These are phyloP conservation scores for Tylopilus subfusipes DNA, from an alignment of 768 basidiomycete genomes.

Conservation along the genomic window DNA sequence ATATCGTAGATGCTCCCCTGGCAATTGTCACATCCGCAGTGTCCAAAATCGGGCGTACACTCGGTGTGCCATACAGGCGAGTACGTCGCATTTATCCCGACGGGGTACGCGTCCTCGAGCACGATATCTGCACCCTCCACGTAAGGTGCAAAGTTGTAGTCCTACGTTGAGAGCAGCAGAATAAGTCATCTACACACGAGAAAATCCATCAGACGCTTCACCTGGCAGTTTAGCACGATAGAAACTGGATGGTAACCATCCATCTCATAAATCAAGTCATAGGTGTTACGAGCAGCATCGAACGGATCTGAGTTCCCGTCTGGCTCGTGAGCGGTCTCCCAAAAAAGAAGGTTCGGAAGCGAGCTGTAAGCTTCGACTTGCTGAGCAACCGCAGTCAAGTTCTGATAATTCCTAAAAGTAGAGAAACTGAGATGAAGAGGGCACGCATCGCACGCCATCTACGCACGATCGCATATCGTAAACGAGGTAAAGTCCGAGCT, in stretches of 20 bases:
- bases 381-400: constrained; percentile 52
- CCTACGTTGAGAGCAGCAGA: constrained; percentile 27
- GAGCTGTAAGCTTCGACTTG: constrained; percentile 65
- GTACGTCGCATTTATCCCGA: no score
- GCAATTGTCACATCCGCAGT: no score
- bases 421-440: neutral
- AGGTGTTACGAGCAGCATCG: constrained; percentile 47
- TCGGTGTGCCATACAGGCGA: constrained; percentile 57
- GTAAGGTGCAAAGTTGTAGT: constrained; percentile 61
- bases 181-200: neutral
- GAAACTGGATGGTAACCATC: constrained; percentile 66
- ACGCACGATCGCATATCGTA: constrained; percentile 70
- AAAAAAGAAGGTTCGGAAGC: constrained; percentile 62
- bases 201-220: neutral
- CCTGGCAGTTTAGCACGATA: constrained; percentile 50
- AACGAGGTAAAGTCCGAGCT: no score
- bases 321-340: constrained; percentile 74
- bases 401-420: constrained; percentile 33
- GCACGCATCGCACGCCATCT: neutral
- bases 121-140: no score
- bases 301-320: constrained; percentile 66
- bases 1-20: no score
- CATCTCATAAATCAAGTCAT: constrained; percentile 45
- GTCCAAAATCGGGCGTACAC: constrained; percentile 58
- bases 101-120: no score